Evolutionary conservation across 2,329 filamentous ascomycete genomes (phyloP), one percentile per base, ranked within the genome.

Genomic region (Phialocephala subalpina): DNA sequence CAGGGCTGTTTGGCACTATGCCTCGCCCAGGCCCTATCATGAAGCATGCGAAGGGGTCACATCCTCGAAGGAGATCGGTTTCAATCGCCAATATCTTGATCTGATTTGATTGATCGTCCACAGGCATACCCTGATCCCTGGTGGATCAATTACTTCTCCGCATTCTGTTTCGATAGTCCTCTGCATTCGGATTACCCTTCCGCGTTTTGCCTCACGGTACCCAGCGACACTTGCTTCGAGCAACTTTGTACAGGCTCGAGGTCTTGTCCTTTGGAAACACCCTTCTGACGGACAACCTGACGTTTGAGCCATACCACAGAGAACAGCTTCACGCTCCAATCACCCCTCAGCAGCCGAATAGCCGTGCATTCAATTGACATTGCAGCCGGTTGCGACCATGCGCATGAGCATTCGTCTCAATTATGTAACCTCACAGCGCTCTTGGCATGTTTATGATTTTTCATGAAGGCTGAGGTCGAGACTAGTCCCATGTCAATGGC

Each of bases 401-500:
- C 47, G 62, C 65, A 65, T 65, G 62, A 63, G 49, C 42, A 29
- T 35, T 33, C 40, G 59, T 40, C 57, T 25, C 56, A 36, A 57
- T 35, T 27, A 58, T 66, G 61, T 57, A 65, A 67, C 61, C 42
- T 53, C 58, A 22, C 16, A 57, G 35, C 55, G 18, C 14, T 45
- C 68, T 69, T 71, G 68, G 65, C 69, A 69, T 33, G 40, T 60
- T 63, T 58, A 58, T 59, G 55, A 45, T 58, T 65, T 45, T 14
- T 36, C 20, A 11, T 35, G 29, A 57, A 38, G 55, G 49, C 49
- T 53, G 49, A 16, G 12, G 27, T 25, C 20, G 55, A 20, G 55
- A 11, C 55, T 27, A 16, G 55, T 57, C 33, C 20, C 35, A 25
- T 57, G 35, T 57, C 14, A 20, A 27, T 60, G 16, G 25, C 33